These are phyloP conservation scores for Mycothermus thermophilus DNA, from an alignment of 495 filamentous ascomycete genomes.

Conservation along the genomic window DNA sequence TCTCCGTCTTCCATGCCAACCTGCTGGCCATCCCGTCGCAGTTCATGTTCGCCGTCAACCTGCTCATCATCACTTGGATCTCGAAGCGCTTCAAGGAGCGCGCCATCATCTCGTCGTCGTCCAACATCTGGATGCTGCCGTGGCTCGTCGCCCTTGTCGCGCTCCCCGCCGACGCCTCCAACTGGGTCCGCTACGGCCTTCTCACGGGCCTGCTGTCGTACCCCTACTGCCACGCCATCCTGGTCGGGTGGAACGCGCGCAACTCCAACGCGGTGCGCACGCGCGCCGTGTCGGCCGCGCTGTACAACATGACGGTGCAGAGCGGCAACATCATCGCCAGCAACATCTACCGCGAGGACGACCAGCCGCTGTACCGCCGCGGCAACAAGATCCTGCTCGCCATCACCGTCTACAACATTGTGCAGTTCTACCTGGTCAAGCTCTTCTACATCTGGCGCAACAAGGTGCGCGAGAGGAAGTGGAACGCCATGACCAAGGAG, in stretches of 20 bases:
- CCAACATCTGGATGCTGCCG: constrained; percentile 43
- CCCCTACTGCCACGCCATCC: constrained; percentile 35
- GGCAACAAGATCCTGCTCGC: constrained; percentile 54
- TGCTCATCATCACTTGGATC: constrained; percentile 35
- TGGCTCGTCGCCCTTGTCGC: constrained; percentile 38
- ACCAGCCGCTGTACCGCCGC: constrained; percentile 48
- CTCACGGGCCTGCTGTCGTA: constrained; percentile 38
- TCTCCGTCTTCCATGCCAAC: constrained; percentile 40
- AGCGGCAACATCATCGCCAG: constrained; percentile 5
- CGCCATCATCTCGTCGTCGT: constrained; percentile 32
- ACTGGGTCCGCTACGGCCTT: constrained; percentile 45
- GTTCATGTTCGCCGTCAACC: constrained; percentile 28
- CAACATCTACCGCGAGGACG: constrained; percentile 34
- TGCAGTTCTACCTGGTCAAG: constrained; percentile 26
- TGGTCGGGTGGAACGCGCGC: constrained; percentile 49
- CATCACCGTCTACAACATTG: constrained; percentile 26
- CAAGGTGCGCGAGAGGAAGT: constrained; percentile 23
- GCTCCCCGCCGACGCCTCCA: constrained; percentile 16
- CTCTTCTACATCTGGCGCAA: constrained; percentile 33
- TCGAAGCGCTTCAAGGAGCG: constrained; percentile 41
- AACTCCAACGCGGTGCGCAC: constrained; percentile 59
- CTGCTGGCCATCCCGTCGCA: constrained; percentile 38
- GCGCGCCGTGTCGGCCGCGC: constrained; percentile 46
- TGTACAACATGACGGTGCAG: constrained; percentile 36
- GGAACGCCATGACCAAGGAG: constrained; percentile 27